Conservation (phyloP, 176 grass and related monocot genomes). For the Dendrocalamus sinicus region DNA sequence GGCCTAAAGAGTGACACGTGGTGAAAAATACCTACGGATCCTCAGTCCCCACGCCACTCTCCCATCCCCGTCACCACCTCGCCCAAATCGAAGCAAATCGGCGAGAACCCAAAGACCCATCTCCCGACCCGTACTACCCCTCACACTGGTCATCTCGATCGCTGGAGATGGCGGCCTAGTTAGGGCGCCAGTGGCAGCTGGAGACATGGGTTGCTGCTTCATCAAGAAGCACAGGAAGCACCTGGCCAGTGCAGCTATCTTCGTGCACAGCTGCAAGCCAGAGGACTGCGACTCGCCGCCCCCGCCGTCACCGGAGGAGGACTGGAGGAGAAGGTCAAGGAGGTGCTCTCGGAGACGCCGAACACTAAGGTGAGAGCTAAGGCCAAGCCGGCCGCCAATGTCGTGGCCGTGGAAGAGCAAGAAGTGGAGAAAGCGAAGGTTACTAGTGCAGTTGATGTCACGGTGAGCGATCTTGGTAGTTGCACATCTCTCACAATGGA, state of each 20-base stretch:
- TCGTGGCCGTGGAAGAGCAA: slow-evolving; percentile 24
- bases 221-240: slow-evolving; percentile 56
- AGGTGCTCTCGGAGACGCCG: slow-evolving; percentile 82
- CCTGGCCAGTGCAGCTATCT: neutral
- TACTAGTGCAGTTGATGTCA: slow-evolving; percentile 20
- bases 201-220: slow-evolving; percentile 70
- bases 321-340: slow-evolving; percentile 86
- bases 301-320: slow-evolving; percentile 52
- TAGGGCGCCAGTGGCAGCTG: neutral
- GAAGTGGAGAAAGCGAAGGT: slow-evolving; percentile 33
- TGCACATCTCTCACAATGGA: slow-evolving; percentile 49
- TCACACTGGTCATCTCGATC: neutral
- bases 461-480: slow-evolving; percentile 57
- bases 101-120: neutral
- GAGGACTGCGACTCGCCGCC: slow-evolving; percentile 48
- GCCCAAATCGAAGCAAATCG: slow-evolving; percentile 37
- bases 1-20: too few relatives aligned
- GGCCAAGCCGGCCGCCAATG: slow-evolving; percentile 36
- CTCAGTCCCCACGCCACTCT: too few relatives aligned
- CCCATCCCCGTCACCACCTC: neutral
- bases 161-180: slow-evolving; percentile 26
- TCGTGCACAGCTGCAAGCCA: neutral
- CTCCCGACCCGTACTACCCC: neutral
- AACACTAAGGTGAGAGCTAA: slow-evolving; percentile 35
- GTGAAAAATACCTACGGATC: too few relatives aligned